Base-by-base conservation (phyloP, 73 alveolate genomes). In the Symbiodinium natans region DNA sequence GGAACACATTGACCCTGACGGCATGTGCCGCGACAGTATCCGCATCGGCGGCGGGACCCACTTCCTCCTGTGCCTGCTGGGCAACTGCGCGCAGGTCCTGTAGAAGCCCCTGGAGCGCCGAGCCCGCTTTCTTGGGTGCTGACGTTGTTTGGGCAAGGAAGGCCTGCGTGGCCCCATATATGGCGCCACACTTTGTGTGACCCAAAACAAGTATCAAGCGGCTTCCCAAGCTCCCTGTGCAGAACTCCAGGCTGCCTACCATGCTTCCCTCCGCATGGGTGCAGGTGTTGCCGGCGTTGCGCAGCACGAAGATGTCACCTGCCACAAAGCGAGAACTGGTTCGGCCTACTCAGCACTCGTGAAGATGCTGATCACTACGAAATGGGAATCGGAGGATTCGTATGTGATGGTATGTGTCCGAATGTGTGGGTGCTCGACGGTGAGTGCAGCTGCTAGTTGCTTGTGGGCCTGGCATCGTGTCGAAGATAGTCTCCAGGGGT, bases 21-120 rank as follows among this genome's bases (percentile, higher is more conserved):
- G 93, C 93, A 34, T 85, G 93, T 4, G 93, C 93, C 36, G 93
- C 82, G 41, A 85, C 48, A 7, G 59, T 82, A n/a, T 85, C 93
- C 52, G 52, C 59, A 29, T 21, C 21, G 34, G 93, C 82, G 4
- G 48, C 93, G 4, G 93, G 39, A 29, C 93, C 93, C 93, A 85
- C 33, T 13, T 85, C 93, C 34, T 85, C 74, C 17, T 68, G 46
- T 52, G 93, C 93, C 68, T 46, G 82, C 25, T 46, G 54, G 21
- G 93, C 93, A 40, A 85, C 93, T 0, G 52, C 36, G 82, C 93
- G 82, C 17, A 85, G 82, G 68, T 85, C 93, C 29, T 85, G 93
- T 21, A 85, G 93, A n/a, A 85, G 38, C 21, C 93, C 93, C 29
- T 85, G 82, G 54, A 85, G 39, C 7, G 93, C 93, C 10, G 82